These are phyloP conservation scores for Penicillium sp. DNA, from an alignment of 2,329 filamentous ascomycete species.

Conservation along the genomic window DNA sequence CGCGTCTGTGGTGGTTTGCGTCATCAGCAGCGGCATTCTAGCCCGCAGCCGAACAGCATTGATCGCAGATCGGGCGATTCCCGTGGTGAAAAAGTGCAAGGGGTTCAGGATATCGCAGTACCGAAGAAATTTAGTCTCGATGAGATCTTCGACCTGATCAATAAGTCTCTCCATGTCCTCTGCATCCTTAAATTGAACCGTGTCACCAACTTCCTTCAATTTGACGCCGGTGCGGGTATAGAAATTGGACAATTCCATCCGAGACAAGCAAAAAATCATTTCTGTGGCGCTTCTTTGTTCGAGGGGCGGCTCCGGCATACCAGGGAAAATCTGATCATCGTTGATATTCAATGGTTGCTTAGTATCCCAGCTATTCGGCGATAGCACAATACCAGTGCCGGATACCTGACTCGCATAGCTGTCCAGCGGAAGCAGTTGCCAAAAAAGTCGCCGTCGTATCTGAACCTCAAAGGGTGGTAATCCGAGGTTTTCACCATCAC, in stretches of 20 bases:
- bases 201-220: constrained; percentile 1
- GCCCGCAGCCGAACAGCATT: constrained; percentile 45
- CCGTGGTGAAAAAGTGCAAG: constrained; percentile 44
- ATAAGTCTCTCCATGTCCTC: constrained; percentile 21
- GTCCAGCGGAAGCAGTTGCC: constrained; percentile 26
- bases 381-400: constrained; percentile 21
- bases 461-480: constrained; percentile 48
- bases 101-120: constrained; percentile 38
- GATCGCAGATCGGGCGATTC: constrained; percentile 43
- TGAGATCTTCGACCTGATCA: constrained; percentile 30
- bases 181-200: constrained; percentile 9
- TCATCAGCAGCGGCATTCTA: constrained; percentile 35
- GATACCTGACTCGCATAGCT: constrained; percentile 28
- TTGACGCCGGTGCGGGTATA: constrained; percentile 16
- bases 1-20: constrained; percentile 1
- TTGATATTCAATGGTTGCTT: constrained; percentile 42
- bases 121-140: constrained; percentile 35
- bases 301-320: constrained; percentile 40
- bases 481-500: constrained; percentile 46
- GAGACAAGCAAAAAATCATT: constrained; percentile 38
- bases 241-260: constrained; percentile 28
- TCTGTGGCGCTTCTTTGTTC: constrained; percentile 44
- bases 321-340: constrained; percentile 37
- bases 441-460: constrained; percentile 28
- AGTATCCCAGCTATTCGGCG: constrained; percentile 17